phyloP scores from a whole-genome alignment of 768 basidiomycete species.

The Boletus tomentosulus region DNA sequence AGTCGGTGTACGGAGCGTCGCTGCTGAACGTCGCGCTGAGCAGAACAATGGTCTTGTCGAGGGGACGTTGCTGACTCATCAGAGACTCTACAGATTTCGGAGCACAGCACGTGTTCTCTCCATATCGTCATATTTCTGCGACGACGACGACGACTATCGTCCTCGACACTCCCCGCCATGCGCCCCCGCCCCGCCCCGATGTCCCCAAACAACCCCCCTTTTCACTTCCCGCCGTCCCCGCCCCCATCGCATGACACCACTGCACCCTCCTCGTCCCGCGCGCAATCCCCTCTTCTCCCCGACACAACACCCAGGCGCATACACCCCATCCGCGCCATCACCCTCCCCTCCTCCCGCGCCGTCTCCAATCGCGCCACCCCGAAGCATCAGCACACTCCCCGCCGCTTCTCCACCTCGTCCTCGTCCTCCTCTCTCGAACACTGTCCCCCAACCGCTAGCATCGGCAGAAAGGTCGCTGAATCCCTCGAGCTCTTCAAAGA shows the following conservation, averaged over 20 bases:
- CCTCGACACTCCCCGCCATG: background rate
- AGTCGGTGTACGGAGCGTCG: conserved; percentile 1
- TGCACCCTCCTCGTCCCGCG: background rate
- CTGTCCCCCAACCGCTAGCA: conserved; percentile 35
- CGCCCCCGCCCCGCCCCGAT: background rate
- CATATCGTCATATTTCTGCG: conserved; percentile 31
- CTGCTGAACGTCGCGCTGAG: conserved; percentile 9
- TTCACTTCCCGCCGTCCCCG: conserved; percentile 4
- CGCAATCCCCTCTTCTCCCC: conserved; percentile 30
- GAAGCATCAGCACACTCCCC: conserved; percentile 33
- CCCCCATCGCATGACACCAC: background rate
- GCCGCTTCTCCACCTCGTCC: conserved; percentile 28
- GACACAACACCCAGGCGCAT: conserved; percentile 21
- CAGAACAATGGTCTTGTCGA: conserved; percentile 1
- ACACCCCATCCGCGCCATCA: conserved; percentile 29
- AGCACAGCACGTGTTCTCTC: conserved; percentile 37
- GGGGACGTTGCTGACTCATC: conserved; percentile 30
- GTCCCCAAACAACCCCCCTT: background rate
- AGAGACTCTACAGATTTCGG: conserved; percentile 11
- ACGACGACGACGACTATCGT: background rate
- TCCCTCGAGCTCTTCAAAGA: conserved; percentile 81
- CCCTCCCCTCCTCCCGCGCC: conserved; percentile 30
- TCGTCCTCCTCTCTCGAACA: conserved; percentile 17
- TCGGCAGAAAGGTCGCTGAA: conserved; percentile 80
- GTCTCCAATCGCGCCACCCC: conserved; percentile 10